Base-by-base conservation (phyloP, 1,284 basidiomycete genomes). In the Rhizoctonia solani region DNA sequence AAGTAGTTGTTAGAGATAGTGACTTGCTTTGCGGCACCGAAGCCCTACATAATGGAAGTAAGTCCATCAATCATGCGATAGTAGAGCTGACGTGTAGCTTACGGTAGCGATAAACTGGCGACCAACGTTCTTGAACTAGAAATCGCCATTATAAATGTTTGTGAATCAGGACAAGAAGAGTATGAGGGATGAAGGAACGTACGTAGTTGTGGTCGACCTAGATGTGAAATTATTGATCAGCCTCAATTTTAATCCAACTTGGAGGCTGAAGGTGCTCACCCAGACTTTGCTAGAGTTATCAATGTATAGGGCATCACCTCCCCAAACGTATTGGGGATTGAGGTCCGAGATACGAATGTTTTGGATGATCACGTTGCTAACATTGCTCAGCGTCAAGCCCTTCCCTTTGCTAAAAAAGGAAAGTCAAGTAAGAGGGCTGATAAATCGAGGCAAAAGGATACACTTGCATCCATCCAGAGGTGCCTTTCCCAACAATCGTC, bases 321-420 rank as follows among this genome's bases (percentile, higher is more conserved):
- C 44, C 44, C 44, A 46, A n/a, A n/a, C n/a, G n/a, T n/a, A n/a
- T n/a, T n/a, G n/a, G n/a, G n/a, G n/a, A n/a, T n/a, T n/a, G n/a
- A 46, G 8, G n/a, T 46, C 44, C 44, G 44, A 46, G 21, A 46
- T 11, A 46, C 44, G 44, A 46, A 46, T 19, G n/a, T 46, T 46
- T 25, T 55, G 54, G 25, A 55, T 55, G 30, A 55, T 55, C n/a
- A 55, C 54, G 30, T 55, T 55, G 32, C n/a, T 23, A 32, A 13
- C 14, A 5, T 32, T 32, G 19, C 4, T 13, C 13, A 55, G 19
- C 16, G 6, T 32, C 19, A 32, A 27, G n/a, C 25, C 44, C 19
- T 46, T 46, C 9, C 44, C 44, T 21, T 46, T 46, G 44, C 44
- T 46, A 46, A 6, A 21, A 46, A 19, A 23, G 23, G 13, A 23